These are phyloP conservation scores for Oryza longistaminata DNA, from an alignment of 176 grass and related monocot species.

Conservation along the genomic window DNA sequence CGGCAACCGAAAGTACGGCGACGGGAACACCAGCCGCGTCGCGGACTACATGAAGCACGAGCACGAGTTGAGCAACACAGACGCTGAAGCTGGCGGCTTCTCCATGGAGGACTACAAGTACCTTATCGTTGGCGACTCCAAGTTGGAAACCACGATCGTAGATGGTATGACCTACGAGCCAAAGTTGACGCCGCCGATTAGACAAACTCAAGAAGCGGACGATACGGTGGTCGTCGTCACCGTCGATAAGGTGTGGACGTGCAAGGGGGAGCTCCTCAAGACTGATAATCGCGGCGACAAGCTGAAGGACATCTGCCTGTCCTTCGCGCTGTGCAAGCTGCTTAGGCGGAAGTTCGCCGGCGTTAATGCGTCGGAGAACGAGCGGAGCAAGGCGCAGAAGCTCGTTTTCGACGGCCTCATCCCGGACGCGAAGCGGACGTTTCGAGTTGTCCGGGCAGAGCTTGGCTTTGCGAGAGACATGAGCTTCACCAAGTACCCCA, in stretches of 20 bases:
- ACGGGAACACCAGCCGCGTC: constrained; percentile 28
- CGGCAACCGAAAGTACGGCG: constrained; percentile 28
- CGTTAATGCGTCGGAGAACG: not conserved
- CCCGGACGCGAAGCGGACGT: not conserved
- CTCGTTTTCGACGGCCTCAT: constrained; percentile 43
- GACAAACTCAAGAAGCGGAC: too few species aligned
- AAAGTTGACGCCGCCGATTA: too few species aligned
- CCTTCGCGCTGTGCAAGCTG: constrained; percentile 64
- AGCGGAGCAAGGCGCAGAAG: not conserved
- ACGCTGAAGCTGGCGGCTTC: not conserved
- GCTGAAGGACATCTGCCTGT: constrained; percentile 51
- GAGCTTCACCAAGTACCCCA: constrained; percentile 52
- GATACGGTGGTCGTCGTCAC: too few species aligned
- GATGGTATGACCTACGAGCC: too few species aligned
- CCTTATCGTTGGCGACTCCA: constrained; percentile 37
- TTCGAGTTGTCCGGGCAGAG: constrained; percentile 46
- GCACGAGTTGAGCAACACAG: not conserved
- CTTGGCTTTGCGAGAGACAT: constrained; percentile 42
- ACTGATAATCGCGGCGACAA: too few species aligned
- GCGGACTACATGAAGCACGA: constrained; percentile 54
- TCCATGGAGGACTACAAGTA: constrained; percentile 28
- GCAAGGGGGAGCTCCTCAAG: too few species aligned
- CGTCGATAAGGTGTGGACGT: constrained; percentile 44
- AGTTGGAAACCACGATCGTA: too few species aligned
- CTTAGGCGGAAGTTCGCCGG: constrained; percentile 25